Percentiles rank a stretch among this genome's conserved stretches.
These are phyloP conservation scores for Fusarium sororula DNA, from an alignment of 2,329 filamentous ascomycete species.

Conservation along the genomic window DNA sequence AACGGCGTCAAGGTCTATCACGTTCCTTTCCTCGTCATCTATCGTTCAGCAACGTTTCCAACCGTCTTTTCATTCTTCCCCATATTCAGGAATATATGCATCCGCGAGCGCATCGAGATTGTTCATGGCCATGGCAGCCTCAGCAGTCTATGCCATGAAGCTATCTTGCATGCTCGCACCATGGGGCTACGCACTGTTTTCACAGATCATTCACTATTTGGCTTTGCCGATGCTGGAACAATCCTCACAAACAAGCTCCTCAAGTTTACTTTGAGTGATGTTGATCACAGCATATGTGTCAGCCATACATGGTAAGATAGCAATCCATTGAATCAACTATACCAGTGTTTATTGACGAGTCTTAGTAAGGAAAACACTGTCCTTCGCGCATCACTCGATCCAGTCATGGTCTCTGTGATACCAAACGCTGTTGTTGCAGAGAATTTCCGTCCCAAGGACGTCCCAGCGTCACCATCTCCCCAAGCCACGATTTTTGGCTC, in stretches of 20 bases:
- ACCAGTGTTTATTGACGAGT: conserved; percentile 23
- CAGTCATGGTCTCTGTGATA: conserved; percentile 96
- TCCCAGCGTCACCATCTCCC: conserved; percentile 48
- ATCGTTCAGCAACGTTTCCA: conserved; percentile 90
- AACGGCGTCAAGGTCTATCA: conserved; percentile 99
- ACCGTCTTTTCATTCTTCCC: conserved; percentile 99
- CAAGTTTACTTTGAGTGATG: conserved; percentile 95
- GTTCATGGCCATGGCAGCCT: conserved; percentile 97
- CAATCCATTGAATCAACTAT: neutral
- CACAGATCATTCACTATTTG: conserved; percentile 96
- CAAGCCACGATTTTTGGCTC: conserved; percentile 49
- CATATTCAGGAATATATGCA: conserved; percentile 94
- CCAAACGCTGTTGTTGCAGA: conserved; percentile 97
- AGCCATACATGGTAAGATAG: conserved; percentile 88
- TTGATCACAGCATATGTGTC: conserved; percentile 98
- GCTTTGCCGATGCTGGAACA: conserved; percentile 94
- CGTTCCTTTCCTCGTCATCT: conserved; percentile 94
- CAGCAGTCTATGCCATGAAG: conserved; percentile 93
- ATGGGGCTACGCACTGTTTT: conserved; percentile 98
- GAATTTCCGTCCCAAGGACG: conserved; percentile 79
- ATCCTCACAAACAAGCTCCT: conserved; percentile 97
- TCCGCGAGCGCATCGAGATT: conserved; percentile 94
- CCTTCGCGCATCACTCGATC: conserved; percentile 90
- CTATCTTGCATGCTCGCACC: conserved; percentile 90
- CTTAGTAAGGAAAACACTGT: conserved; percentile 96